phyloP scores from a whole-genome alignment of 345 rosid species.

The Dipteronia dyeriana region DNA sequence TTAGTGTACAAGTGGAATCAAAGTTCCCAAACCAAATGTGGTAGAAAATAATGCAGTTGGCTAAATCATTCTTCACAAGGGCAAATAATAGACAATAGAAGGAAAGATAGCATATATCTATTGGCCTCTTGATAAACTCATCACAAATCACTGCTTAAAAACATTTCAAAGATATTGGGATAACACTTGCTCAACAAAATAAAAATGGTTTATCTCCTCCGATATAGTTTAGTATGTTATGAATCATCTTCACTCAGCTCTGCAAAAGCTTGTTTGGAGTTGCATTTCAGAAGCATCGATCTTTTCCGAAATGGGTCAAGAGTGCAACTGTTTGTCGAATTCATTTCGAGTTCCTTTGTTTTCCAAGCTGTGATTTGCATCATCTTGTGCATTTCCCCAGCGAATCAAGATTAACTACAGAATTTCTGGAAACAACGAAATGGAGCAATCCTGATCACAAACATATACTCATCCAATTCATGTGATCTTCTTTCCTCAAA shows the following conservation, averaged over 20 bases:
- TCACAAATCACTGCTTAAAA: too few relatives aligned
- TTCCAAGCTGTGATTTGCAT: neutral
- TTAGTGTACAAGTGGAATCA: neutral
- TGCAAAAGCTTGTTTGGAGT: neutral
- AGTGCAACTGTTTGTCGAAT: neutral
- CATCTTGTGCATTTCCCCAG: neutral
- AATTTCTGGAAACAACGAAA: neutral
- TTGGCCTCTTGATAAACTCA: neutral
- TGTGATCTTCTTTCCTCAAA: neutral
- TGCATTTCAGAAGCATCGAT: neutral
- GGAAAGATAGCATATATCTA: neutral
- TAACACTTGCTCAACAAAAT: neutral
- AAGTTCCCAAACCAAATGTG: neutral
- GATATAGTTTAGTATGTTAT: neutral
- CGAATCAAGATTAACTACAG: neutral
- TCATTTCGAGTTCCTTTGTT: neutral
- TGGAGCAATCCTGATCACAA: neutral
- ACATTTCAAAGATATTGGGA: neutral
- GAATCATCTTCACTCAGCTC: neutral
- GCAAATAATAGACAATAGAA: neutral
- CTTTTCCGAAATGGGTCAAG: too few relatives aligned
- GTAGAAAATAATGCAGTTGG: neutral
- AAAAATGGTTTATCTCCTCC: neutral
- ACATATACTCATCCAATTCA: neutral
- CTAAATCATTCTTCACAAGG: neutral